Percentiles rank a stretch among this genome's conserved stretches.
These are phyloP conservation scores for Puccinia novopanici DNA, from an alignment of 1,284 basidiomycete genomes.

Conservation along the genomic window DNA sequence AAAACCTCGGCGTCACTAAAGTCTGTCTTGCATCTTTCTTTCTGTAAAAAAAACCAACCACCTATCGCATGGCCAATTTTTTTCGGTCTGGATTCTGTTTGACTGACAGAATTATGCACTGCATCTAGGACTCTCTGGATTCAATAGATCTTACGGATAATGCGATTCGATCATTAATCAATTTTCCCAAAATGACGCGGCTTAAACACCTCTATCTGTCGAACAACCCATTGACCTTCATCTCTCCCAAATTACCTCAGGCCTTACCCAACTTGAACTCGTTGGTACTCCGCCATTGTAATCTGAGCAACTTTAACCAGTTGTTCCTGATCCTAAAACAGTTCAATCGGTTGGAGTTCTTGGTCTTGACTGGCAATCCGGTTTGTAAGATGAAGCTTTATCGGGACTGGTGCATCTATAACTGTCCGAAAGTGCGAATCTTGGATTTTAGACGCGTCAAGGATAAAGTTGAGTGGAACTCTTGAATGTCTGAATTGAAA, in stretches of 20 bases:
- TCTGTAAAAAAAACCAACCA: no score
- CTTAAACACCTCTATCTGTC: slow-evolving; percentile 77
- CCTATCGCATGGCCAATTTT: no score
- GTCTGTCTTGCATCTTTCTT: slow-evolving; percentile 63
- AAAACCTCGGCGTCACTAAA: slow-evolving; percentile 97
- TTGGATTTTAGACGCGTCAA: slow-evolving; percentile 95
- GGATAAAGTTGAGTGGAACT: slow-evolving; percentile 69
- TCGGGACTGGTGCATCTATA: slow-evolving; percentile 53
- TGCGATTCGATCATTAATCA: slow-evolving; percentile 81
- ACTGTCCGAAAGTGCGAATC: slow-evolving; percentile 71
- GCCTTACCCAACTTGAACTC: slow-evolving; percentile 81
- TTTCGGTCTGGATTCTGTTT: no score
- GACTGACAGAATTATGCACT: not conserved
- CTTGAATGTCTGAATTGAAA: not conserved
- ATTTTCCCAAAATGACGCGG: slow-evolving; percentile 78
- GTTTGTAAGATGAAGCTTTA: slow-evolving; percentile 26
- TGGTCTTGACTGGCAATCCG: slow-evolving; percentile 31
- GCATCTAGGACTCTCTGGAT: slow-evolving; percentile 80
- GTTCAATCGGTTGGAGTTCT: slow-evolving; percentile 31
- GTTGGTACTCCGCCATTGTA: slow-evolving; percentile 65
- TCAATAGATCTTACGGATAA: slow-evolving; percentile 96
- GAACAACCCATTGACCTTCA: slow-evolving; percentile 81
- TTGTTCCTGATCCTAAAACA: slow-evolving; percentile 54
- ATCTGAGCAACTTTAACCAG: slow-evolving; percentile 51
- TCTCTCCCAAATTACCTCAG: slow-evolving; percentile 76